These are phyloP conservation scores for Coniochaeta sp. DNA, from an alignment of 2,329 filamentous ascomycete genomes.

Conservation along the genomic window DNA sequence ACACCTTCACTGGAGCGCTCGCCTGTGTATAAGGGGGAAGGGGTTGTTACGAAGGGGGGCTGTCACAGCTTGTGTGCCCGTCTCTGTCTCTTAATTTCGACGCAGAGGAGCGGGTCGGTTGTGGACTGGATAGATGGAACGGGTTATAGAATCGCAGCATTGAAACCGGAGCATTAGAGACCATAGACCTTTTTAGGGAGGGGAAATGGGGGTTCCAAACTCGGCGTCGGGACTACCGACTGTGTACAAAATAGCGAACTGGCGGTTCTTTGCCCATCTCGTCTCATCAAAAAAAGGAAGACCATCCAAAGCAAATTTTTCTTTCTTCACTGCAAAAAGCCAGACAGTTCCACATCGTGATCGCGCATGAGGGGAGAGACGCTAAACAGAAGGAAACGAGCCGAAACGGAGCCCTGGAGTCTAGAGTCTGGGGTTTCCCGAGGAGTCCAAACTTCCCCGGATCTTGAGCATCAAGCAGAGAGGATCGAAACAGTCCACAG, in stretches of 20 bases:
- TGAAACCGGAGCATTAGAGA: slow-evolving; percentile 13
- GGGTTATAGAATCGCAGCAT: slow-evolving; percentile 19
- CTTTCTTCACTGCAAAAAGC: slow-evolving; percentile 5
- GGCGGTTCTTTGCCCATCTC: slow-evolving; percentile 11
- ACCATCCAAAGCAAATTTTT: slow-evolving; percentile 17
- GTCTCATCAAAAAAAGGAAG: slow-evolving; percentile 10
- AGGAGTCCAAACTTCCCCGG: no score
- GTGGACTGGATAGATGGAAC: slow-evolving; percentile 13
- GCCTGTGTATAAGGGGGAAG: slow-evolving; percentile 17
- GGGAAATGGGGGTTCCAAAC: slow-evolving; percentile 15
- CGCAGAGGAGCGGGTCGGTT: slow-evolving; percentile 9
- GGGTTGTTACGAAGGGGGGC: slow-evolving; percentile 10
- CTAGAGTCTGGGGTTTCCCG: no score
- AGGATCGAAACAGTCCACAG: not conserved
- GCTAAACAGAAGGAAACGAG: not conserved
- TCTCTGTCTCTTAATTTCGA: slow-evolving; percentile 5
- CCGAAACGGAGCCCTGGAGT: not conserved
- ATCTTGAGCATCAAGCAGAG: no score
- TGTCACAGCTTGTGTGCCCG: not conserved
- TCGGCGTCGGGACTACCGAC: slow-evolving; percentile 15
- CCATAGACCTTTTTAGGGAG: slow-evolving; percentile 15
- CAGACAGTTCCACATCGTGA: no score
- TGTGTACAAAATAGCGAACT: slow-evolving; percentile 13
- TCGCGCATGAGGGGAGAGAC: not conserved
- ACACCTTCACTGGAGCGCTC: slow-evolving; percentile 13